These are phyloP conservation scores for Suhomyces kunorum DNA, from an alignment of 1,139 yeast genomes.

Conservation along the genomic window DNA sequence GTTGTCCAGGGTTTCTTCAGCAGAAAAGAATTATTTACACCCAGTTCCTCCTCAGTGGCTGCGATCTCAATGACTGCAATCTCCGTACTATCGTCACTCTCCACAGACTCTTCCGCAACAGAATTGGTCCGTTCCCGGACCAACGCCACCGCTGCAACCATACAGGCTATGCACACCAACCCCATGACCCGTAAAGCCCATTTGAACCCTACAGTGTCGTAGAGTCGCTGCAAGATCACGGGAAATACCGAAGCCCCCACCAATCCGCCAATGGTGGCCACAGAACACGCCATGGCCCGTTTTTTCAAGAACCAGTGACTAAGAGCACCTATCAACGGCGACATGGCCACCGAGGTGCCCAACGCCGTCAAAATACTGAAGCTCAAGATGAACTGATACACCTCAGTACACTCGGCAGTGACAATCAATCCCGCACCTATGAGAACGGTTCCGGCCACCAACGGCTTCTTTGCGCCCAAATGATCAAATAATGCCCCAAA, in stretches of 20 bases:
- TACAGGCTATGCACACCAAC: slow-evolving; percentile 45
- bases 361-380: slow-evolving; percentile 58
- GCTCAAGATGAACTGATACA: slow-evolving; percentile 61
- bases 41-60: too few relatives aligned
- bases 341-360: slow-evolving; percentile 58
- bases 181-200: slow-evolving; percentile 66
- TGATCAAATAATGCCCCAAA: slow-evolving; percentile 65
- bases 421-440: slow-evolving; percentile 52
- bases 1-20: background rate
- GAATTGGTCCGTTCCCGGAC: slow-evolving; percentile 40
- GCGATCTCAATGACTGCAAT: background rate
- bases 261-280: slow-evolving; percentile 63
- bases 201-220: slow-evolving; percentile 50
- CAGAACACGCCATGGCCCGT: slow-evolving; percentile 57
- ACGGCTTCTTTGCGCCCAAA: slow-evolving; percentile 51
- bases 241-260: slow-evolving; percentile 65
- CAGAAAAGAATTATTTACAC: too few relatives aligned
- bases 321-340: slow-evolving; percentile 59
- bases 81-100: background rate
- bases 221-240: slow-evolving; percentile 50
- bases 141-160: slow-evolving; percentile 38
- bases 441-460: slow-evolving; percentile 48
- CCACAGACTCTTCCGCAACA: background rate
- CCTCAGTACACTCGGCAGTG: slow-evolving; percentile 51
- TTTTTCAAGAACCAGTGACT: slow-evolving; percentile 62